phyloP scores from a whole-genome alignment of 805 yeast species.

The Clavispora fructus region DNA sequence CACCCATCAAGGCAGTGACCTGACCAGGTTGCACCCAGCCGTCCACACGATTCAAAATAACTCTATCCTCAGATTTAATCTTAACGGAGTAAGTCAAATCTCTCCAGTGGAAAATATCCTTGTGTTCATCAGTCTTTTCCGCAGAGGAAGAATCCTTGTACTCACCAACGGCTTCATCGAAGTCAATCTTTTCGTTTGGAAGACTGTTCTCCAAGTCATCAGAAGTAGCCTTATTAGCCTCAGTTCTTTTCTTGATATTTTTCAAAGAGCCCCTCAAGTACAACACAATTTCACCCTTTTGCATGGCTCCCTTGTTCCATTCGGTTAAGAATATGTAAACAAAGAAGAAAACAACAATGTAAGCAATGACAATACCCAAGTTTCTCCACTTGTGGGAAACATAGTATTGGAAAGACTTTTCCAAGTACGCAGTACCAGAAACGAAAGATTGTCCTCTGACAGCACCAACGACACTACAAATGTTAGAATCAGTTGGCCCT shows the following conservation, averaged over 20 bases:
- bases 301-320: conserved; percentile 44
- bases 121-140: conserved; percentile 8
- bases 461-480: conserved; percentile 62
- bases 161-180: conserved; percentile 19
- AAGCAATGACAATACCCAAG: conserved; percentile 60
- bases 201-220: conserved; percentile 36
- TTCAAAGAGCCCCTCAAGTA: conserved; percentile 36
- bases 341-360: conserved; percentile 37
- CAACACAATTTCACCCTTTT: conserved; percentile 36
- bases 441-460: conserved; percentile 48
- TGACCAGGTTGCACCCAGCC: conserved; percentile 82
- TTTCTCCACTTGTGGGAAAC: conserved; percentile 75
- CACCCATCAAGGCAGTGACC: conserved; percentile 79
- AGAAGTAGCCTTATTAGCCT: conserved; percentile 16
- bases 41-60: conserved; percentile 36
- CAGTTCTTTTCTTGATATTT: conserved; percentile 35
- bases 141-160: conserved; percentile 6
- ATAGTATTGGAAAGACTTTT: conserved; percentile 43
- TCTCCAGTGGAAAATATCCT: conserved; percentile 34
- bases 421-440: conserved; percentile 55
- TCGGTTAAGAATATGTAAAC: conserved; percentile 32
- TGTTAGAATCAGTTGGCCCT: conserved; percentile 32
- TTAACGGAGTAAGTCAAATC: conserved; percentile 33
- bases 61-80: conserved; percentile 32
- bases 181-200: conserved; percentile 22